Percentiles rank a stretch among this genome's conserved stretches.
Evolutionary conservation across 2,329 filamentous ascomycete species (phyloP).

Genomic region (Botrytis aclada): DNA sequence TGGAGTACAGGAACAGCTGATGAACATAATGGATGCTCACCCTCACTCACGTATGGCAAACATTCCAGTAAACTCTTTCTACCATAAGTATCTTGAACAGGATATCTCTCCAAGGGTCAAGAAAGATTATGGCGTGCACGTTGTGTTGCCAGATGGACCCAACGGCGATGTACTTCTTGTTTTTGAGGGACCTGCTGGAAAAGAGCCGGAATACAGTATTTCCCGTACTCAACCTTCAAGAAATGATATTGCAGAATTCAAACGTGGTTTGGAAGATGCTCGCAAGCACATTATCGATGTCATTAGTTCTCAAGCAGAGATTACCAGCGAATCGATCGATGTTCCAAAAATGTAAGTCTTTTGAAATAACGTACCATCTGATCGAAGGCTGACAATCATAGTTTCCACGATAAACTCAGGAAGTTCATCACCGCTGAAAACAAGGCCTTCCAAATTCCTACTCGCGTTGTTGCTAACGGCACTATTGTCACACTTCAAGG

Average conservation of each 20-base stretch:
- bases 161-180: conserved; percentile 64
- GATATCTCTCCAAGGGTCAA: conserved; percentile 63
- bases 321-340: conserved; percentile 51
- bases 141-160: conserved; percentile 65
- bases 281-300: conserved; percentile 55
- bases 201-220: conserved; percentile 49
- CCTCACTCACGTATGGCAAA: conserved; percentile 69
- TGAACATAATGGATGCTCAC: conserved; percentile 68
- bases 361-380: too few relatives aligned
- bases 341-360: conserved; percentile 53
- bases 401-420: conserved; percentile 60
- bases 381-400: conserved; percentile 37
- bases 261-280: conserved; percentile 54
- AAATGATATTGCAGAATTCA: conserved; percentile 52
- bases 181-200: conserved; percentile 62
- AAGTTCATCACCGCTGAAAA: conserved; percentile 65
- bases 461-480: conserved; percentile 57
- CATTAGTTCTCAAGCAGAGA: conserved; percentile 56
- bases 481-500: conserved; percentile 71
- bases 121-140: conserved; percentile 66
- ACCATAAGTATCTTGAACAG: conserved; percentile 67
- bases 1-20: conserved; percentile 72
- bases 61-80: conserved; percentile 72
- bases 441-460: conserved; percentile 56
- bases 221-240: conserved; percentile 51